A percentile compares a stretch with the other conserved stretches of the same genome.
Evolutionary conservation across 2,329 filamentous ascomycete genomes (phyloP).

Genomic region (Aureobasidium zeae): DNA sequence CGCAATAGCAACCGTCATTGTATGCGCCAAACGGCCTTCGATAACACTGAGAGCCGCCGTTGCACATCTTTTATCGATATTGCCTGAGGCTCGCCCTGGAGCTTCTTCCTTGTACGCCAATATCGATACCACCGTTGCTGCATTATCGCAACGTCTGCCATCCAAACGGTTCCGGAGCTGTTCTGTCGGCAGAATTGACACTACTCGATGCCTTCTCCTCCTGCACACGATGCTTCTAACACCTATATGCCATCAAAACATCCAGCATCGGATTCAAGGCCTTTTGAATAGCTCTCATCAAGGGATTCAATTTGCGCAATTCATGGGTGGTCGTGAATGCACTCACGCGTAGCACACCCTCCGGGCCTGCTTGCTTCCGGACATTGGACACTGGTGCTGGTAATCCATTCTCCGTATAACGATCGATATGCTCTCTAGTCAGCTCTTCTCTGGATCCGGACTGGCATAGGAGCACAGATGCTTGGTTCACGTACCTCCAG

Average conservation of each 20-base stretch:
- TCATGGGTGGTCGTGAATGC: not conserved
- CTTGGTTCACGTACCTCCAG: not conserved
- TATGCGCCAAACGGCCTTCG: conserved; percentile 14
- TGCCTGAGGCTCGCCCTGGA: conserved; percentile 9
- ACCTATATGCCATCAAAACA: conserved; percentile 7
- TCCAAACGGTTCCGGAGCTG: conserved; percentile 4
- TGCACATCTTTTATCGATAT: conserved; percentile 15
- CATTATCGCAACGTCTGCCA: conserved; percentile 14
- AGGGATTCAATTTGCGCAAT: not conserved
- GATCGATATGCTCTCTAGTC: not conserved
- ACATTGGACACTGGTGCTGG: conserved; percentile 2
- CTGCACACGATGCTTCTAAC: conserved; percentile 10
- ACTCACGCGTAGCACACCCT: conserved; percentile 3
- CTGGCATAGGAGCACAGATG: not conserved
- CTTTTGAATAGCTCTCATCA: not conserved
- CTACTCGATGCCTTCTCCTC: conserved; percentile 1
- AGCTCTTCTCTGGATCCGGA: conserved; percentile 1
- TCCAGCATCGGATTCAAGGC: not conserved
- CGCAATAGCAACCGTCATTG: conserved; percentile 7
- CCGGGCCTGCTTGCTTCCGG: conserved; percentile 4
- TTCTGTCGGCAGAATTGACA: conserved; percentile 5
- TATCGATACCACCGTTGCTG: conserved; percentile 14
- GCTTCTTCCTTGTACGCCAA: conserved; percentile 7
- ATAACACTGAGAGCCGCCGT: conserved; percentile 14
- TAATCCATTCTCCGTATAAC: conserved; percentile 9